These are phyloP conservation scores for Pseudoscleropodium purum DNA, from an alignment of 225 moss, liverwort and hornwort species.

Conservation along the genomic window DNA sequence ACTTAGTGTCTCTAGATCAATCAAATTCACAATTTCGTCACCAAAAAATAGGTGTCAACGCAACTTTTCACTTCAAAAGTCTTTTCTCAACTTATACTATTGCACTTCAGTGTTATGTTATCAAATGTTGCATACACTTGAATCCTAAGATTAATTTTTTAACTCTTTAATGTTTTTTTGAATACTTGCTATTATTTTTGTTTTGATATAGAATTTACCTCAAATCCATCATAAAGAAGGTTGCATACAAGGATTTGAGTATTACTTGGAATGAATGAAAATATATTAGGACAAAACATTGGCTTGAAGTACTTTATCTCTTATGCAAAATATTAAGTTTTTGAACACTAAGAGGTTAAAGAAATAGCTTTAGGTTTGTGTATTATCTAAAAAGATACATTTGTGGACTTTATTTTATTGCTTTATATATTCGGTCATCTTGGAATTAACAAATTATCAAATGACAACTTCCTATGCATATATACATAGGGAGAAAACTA, in stretches of 20 bases:
- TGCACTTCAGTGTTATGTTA: too few relatives aligned
- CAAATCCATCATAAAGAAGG: neutral
- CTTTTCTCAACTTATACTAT: too few relatives aligned
- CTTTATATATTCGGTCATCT: neutral
- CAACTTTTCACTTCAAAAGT: neutral
- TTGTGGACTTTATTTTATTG: neutral
- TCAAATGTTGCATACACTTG: too few relatives aligned
- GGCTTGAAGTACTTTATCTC: neutral
- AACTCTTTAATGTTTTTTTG: fast-evolving
- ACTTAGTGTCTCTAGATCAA: fast-evolving
- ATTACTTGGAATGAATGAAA: neutral
- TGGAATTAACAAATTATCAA: neutral
- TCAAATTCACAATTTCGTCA: neutral
- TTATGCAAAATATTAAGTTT: neutral
- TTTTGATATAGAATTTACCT: neutral
- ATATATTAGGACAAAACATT: neutral
- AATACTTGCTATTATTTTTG: neutral
- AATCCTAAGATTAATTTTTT: neutral
- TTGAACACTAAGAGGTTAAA: too few relatives aligned
- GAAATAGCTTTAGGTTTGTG: neutral
- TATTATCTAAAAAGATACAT: neutral
- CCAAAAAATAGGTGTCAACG: fast-evolving
- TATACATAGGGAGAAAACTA: fast-evolving
- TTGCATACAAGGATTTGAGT: fast-evolving
- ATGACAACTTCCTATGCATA: neutral